phyloP scores from a whole-genome alignment of 2,329 filamentous ascomycete genomes.

The Xylariales sp. region DNA sequence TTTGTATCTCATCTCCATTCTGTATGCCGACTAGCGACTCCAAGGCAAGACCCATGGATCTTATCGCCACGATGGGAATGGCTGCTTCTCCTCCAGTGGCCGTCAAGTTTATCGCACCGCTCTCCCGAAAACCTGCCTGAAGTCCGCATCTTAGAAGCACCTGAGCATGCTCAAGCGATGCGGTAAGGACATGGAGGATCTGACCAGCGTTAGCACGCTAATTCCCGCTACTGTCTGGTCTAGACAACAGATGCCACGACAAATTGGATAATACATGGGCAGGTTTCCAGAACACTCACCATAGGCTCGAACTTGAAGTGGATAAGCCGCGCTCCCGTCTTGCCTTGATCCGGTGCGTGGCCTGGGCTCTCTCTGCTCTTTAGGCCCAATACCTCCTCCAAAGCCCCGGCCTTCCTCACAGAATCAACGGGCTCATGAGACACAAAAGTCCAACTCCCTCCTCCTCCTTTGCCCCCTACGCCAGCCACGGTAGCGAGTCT shows the following conservation, averaged over 20 bases:
- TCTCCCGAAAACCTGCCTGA: slow-evolving; percentile 83
- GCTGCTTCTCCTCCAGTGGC: slow-evolving; percentile 28
- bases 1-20: slow-evolving; percentile 33
- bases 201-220: slow-evolving; percentile 28
- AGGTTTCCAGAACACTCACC: slow-evolving; percentile 51
- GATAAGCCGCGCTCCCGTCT: slow-evolving; percentile 45
- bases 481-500: slow-evolving; percentile 40
- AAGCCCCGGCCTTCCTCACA: slow-evolving; percentile 17
- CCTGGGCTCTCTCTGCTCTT: slow-evolving; percentile 17
- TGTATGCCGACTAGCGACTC: slow-evolving; percentile 72
- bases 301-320: slow-evolving; percentile 95
- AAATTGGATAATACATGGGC: neutral
- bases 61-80: slow-evolving; percentile 75
- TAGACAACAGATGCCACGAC: no score
- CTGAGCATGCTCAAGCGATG: slow-evolving; percentile 71
- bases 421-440: slow-evolving; percentile 67
- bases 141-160: slow-evolving; percentile 70
- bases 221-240: no score
- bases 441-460: slow-evolving; percentile 80
- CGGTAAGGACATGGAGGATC: slow-evolving; percentile 85
- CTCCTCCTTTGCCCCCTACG: slow-evolving; percentile 79
- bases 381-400: slow-evolving; percentile 25
- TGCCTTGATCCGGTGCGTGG: slow-evolving; percentile 12
- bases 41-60: slow-evolving; percentile 76
- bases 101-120: slow-evolving; percentile 68